These are phyloP conservation scores for Mycena capillaripes DNA, from an alignment of 768 basidiomycete genomes.

Conservation along the genomic window DNA sequence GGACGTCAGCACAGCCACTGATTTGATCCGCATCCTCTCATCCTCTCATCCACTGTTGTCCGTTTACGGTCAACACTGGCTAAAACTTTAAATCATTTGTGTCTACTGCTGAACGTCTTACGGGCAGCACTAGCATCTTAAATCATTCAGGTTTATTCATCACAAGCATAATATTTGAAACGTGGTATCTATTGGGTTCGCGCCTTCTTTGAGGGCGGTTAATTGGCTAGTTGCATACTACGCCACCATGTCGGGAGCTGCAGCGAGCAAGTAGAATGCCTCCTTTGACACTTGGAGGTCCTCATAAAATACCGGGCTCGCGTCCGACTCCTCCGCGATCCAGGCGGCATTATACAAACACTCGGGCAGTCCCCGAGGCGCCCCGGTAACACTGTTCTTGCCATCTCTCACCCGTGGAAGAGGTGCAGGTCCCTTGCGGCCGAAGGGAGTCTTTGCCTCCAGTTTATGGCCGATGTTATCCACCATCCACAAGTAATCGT, in stretches of 20 bases:
- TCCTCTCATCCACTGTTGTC: neutral
- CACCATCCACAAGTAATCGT: neutral
- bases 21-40: no score
- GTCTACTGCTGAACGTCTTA: no score
- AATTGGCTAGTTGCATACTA: neutral
- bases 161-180: no score
- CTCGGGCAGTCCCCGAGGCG: neutral
- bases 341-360: neutral
- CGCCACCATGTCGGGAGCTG: neutral
- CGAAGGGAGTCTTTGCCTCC: no score
- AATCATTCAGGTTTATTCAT: no score
- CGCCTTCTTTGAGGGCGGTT: no score
- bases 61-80: neutral
- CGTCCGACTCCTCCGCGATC: neutral
- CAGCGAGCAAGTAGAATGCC: neutral
- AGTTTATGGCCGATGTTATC: neutral
- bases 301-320: neutral
- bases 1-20: no score
- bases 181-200: no score
- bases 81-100: neutral
- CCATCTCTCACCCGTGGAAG: neutral
- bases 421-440: neutral
- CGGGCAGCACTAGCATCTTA: neutral
- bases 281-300: constrained; percentile 1
- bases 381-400: neutral